Base-by-base conservation (phyloP, 345 rosid genomes). In the Salix suchowensis region DNA sequence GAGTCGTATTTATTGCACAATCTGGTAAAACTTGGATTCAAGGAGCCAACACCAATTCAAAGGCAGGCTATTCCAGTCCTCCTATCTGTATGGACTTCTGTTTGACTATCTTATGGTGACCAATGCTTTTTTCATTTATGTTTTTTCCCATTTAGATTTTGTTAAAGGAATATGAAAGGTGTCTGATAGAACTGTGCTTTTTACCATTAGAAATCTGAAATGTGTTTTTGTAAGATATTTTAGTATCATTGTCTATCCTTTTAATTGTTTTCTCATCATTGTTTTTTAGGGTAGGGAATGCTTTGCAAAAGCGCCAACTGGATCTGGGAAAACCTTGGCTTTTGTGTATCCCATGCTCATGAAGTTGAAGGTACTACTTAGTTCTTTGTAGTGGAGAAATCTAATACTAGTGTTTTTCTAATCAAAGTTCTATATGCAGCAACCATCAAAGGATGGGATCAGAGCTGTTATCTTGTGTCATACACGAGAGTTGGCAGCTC, bases 281-380 rank as follows among this genome's bases (percentile, higher is more conserved):
- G 37, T 44, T 24, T 66, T 23, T 12, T 71, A 96, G 99, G 98
- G 88, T 50, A 93, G 93, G 74, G 98, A 95, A 84, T 95, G 97
- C 85, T 93, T 95, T 77, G 97, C 96, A 23, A 91, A 94, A 86
- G 98, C 98, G 62, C 98, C 98, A 44, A 95, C 98, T 77, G 98
- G 98, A 72, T 93, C 98, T 30, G 98, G 98, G 52, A 93, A 95
- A 80, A 93, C 98, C 70, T 78, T 95, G 79, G 96, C 96, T 75
- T 95, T 95, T 88, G 82, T 95, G 11, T 91, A 89, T 60, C 98
- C 98, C 76, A 93, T 95, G 91, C 91, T 95, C 46, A 88, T 95
- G 82, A 95, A 91, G 85, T 97, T 95, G 73, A 88, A 93, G 98
- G 98, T 93, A 76, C 65, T 64, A 6, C 66, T 76, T 68, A 58